phyloP scores from a whole-genome alignment of 345 rosid species.

The Bretschneidera sinensis region DNA sequence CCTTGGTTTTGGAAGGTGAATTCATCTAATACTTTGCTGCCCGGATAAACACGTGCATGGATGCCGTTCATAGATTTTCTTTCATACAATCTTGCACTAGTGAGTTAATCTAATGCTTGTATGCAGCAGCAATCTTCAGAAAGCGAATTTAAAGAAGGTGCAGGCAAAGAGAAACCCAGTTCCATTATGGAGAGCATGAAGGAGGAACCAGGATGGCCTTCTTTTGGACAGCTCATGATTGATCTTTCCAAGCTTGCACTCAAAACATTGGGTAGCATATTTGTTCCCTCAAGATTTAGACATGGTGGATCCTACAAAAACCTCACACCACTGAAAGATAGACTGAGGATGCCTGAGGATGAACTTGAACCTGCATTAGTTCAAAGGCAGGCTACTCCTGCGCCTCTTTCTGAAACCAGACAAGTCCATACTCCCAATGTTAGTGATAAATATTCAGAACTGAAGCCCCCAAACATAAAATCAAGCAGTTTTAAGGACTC shows the following conservation, averaged over 20 bases:
- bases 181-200: slow-evolving; percentile 46
- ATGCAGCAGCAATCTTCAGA: slow-evolving; percentile 42
- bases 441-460: slow-evolving; percentile 43
- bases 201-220: slow-evolving; percentile 93
- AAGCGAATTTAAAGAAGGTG: slow-evolving; percentile 37
- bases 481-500: slow-evolving; percentile 72
- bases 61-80: neutral
- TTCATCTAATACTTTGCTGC: too few species aligned
- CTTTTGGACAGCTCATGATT: slow-evolving; percentile 68
- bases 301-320: slow-evolving; percentile 34
- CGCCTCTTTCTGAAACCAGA: slow-evolving; percentile 50
- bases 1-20: too few species aligned
- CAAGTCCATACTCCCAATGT: slow-evolving; percentile 40
- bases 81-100: neutral
- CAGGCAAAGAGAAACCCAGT: slow-evolving; percentile 46
- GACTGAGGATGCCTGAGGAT: slow-evolving; percentile 73
- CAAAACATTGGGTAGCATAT: slow-evolving; percentile 42
- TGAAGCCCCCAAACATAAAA: slow-evolving; percentile 59
- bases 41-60: too few species aligned
- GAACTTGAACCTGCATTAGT: slow-evolving; percentile 46
- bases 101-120: slow-evolving; percentile 9
- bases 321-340: slow-evolving; percentile 68
- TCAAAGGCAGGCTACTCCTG: slow-evolving; percentile 59
- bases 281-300: slow-evolving; percentile 58
- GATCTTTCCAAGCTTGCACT: slow-evolving; percentile 75